Evolutionary conservation across 805 yeast species (phyloP), one percentile per base, ranked within the genome.

Genomic region (Debaryomyces tyrocola): DNA sequence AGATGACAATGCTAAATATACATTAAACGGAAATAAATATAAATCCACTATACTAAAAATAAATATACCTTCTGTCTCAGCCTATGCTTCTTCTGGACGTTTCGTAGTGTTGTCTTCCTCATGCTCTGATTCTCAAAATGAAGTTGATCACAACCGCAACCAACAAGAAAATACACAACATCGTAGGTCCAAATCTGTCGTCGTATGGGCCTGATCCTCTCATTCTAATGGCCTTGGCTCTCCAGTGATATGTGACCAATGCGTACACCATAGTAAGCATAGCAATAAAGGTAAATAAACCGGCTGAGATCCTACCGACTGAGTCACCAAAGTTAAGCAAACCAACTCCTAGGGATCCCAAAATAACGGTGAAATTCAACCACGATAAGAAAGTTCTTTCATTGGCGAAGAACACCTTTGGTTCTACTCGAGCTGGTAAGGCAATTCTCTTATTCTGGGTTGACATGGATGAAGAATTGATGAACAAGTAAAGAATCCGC

Each of bases 121-220:
- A 80, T 24, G 83, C 80, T 52, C 81, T 75, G 54, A 87, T 82
- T 70, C 98, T 87, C 64, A 94, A 75, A 29, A 90, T 74, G 63
- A 94, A 94, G 75, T 94, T 94, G 55, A 94, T 88, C 38, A 94
- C 85, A 43, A 94, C 97, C 1, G 99, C 97, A 40, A 90, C 82
- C 53, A 94, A 76, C 60, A 94, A 77, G 74, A 94, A 94, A 75
- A 92, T 78, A 73, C 99, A 94, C 59, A 94, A 79, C 87, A 92
- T 85, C 12, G 99, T 95, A 40, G 99, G 99, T 38, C 99, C 99
- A 56, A 94, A 85, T 64, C 99, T 83, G 70, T 94, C 99, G 63
- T 94, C 99, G 65, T 94, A 94, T n/a, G 99, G 99, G 40, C 99
- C 99, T 11, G 96, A 83, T 36, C 99, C 99, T 70, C 98, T 85